Conservation (phyloP, 768 basidiomycete species). For the Porphyrellus cyaneotinctus region DNA sequence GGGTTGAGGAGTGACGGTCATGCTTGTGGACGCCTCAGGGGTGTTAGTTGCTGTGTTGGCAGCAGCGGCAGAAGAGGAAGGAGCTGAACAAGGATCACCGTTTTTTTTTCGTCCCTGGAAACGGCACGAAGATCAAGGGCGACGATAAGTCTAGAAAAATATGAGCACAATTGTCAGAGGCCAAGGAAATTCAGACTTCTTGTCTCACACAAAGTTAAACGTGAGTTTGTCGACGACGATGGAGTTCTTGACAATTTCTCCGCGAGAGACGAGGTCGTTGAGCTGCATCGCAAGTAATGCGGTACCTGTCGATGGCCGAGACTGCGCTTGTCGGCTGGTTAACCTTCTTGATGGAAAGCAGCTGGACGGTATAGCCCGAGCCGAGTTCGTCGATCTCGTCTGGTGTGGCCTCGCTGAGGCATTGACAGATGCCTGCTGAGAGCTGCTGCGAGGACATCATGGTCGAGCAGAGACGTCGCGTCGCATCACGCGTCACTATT, state of each 20-base stretch:
- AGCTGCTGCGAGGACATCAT: slow-evolving; percentile 40
- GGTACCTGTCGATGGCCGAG: slow-evolving; percentile 51
- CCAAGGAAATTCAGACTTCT: slow-evolving; percentile 46
- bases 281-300: slow-evolving; percentile 88
- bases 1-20: slow-evolving; percentile 22
- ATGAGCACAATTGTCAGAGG: slow-evolving; percentile 2
- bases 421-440: slow-evolving; percentile 52
- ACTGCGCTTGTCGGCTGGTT: slow-evolving; percentile 29
- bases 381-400: slow-evolving; percentile 28
- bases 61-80: too few species aligned
- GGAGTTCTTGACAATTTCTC: slow-evolving; percentile 58
- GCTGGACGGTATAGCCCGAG: slow-evolving; percentile 57
- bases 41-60: slow-evolving; percentile 21
- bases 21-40: slow-evolving; percentile 28
- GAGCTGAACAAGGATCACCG: slow-evolving; percentile 56
- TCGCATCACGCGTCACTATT: slow-evolving; percentile 19
- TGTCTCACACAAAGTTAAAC: slow-evolving; percentile 78
- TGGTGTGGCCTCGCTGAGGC: slow-evolving; percentile 41
- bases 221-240: slow-evolving; percentile 75
- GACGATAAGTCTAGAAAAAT: slow-evolving; percentile 65
- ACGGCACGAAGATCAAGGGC: slow-evolving; percentile 64
- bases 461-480: slow-evolving; percentile 9
- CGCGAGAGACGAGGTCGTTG: slow-evolving; percentile 67
- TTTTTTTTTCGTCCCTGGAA: slow-evolving; percentile 55
- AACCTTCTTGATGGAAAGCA: slow-evolving; percentile 83